phyloP scores from a whole-genome alignment of 139 green algal species.

The Desmodesmus armatus region DNA sequence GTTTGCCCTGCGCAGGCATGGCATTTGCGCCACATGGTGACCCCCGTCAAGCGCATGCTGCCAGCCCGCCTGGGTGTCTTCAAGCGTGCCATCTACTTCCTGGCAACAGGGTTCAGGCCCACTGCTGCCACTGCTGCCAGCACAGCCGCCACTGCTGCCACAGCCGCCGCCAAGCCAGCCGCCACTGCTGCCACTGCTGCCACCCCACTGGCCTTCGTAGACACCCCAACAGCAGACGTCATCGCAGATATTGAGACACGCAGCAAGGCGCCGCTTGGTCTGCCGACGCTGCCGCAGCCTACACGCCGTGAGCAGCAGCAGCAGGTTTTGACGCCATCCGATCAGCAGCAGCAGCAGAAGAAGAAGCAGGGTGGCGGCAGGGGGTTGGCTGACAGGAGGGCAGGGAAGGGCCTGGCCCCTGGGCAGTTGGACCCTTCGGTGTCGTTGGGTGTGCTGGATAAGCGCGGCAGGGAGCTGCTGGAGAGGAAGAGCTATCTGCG shows the following conservation, averaged over 20 bases:
- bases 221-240: conserved; percentile 23
- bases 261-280: background rate
- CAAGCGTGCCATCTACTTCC: conserved; percentile 50
- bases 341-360: background rate
- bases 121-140: background rate
- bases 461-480: conserved; percentile 70
- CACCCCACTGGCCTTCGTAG: conserved; percentile 16
- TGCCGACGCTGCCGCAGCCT: conserved; percentile 5
- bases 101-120: conserved; percentile 1
- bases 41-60: conserved; percentile 76
- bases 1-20: conserved; percentile 42
- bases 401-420: conserved; percentile 48
- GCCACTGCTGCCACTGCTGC: background rate
- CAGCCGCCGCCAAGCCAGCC: conserved; percentile 1
- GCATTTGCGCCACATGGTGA: conserved; percentile 52
- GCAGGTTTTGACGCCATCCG: background rate
- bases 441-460: conserved; percentile 21
- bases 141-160: background rate
- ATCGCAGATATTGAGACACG: conserved; percentile 34
- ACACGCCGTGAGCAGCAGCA: background rate
- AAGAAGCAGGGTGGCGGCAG: background rate
- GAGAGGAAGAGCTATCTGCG: conserved; percentile 69
- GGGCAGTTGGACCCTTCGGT: conserved; percentile 54
- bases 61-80: conserved; percentile 59
- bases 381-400: background rate